Evolutionary conservation across 768 basidiomycete species (phyloP).

Genomic region (Trametopsis cervina): DNA sequence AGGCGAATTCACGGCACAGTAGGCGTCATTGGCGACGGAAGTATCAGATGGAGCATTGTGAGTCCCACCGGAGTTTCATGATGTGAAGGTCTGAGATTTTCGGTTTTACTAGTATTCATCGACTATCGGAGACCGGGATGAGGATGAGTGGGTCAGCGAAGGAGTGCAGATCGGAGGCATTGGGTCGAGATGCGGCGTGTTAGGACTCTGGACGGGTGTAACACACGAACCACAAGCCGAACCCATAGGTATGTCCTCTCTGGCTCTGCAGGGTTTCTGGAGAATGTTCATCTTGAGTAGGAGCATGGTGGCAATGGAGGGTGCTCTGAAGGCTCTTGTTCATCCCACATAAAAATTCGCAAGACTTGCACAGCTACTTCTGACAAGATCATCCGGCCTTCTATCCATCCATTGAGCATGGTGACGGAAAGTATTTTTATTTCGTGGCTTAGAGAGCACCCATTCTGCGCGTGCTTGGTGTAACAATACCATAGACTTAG

Average conservation of each 20-base stretch:
- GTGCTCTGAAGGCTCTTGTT: conserved; percentile 3
- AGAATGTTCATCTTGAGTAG: not conserved
- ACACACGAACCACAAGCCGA: conserved; percentile 28
- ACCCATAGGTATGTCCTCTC: conserved; percentile 32
- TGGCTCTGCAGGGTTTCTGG: not conserved
- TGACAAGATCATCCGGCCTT: no score
- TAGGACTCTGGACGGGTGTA: conserved; percentile 52
- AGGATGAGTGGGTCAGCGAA: conserved; percentile 45
- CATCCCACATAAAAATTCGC: no score
- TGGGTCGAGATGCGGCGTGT: conserved; percentile 43
- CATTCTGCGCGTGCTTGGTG: no score
- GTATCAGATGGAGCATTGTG: conserved; percentile 47
- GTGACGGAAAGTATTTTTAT: no score
- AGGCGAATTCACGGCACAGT: conserved; percentile 38
- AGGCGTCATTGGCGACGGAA: conserved; percentile 41
- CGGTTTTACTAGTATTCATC: conserved; percentile 4
- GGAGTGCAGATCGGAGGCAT: conserved; percentile 51
- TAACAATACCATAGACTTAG: no score
- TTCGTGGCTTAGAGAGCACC: no score
- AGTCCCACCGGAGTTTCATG: conserved; percentile 9
- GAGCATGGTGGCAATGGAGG: conserved; percentile 17
- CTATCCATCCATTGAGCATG: no score
- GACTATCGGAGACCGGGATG: not conserved
- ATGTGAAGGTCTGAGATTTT: not conserved
- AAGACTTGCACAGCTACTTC: no score